Evolutionary conservation across 1,284 basidiomycete genomes (phyloP), one percentile per base, ranked within the genome.

Genomic region (Rhizopogon parksii): DNA sequence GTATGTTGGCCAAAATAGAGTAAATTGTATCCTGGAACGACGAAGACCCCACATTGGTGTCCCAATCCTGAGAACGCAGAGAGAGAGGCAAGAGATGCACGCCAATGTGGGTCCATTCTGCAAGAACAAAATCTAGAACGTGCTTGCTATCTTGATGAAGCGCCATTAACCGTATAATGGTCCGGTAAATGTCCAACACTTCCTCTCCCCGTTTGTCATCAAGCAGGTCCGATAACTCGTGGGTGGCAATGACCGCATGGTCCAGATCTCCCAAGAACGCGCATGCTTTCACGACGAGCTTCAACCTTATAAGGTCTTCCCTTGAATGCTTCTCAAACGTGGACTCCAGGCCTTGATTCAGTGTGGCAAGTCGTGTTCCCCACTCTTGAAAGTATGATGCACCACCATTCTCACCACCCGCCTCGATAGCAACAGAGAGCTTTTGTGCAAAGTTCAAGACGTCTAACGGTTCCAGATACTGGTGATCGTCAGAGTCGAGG

Each of bases 71-170:
- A 19, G 49, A 43, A 43, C 49, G 55, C 37, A 40, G 36, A 50
- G 56, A 15, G 11, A 48, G 46, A 46, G 55, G 40, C 39, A 36
- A 52, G 55, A 15, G 15, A 24, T 17, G 53, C 53, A 39, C 51
- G 49, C 53, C 46, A 54, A 72, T 57, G 56, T 70, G 67, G 3
- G 61, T 47, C 77, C 74, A 79, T 36, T 80, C 68, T 27, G 63
- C 54, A 42, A 72, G 57, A 38, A 83, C 55, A 37, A 76, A 69
- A 36, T 77, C 71, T 27, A 83, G 59, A 19, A 72, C 71, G 11
- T 64, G 64, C n/a, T 60, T 35, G 14, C 70, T 57, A 49, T 70
- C 71, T 17, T 61, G 62, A 51, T 68, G 65, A 37, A 68, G 65
- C 39, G 65, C 64, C 17, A 70, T 61, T 11, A 74, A 71, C n/a